phyloP scores from a whole-genome alignment of 2,329 filamentous ascomycete species.

The Sodiomyces alkalinus region DNA sequence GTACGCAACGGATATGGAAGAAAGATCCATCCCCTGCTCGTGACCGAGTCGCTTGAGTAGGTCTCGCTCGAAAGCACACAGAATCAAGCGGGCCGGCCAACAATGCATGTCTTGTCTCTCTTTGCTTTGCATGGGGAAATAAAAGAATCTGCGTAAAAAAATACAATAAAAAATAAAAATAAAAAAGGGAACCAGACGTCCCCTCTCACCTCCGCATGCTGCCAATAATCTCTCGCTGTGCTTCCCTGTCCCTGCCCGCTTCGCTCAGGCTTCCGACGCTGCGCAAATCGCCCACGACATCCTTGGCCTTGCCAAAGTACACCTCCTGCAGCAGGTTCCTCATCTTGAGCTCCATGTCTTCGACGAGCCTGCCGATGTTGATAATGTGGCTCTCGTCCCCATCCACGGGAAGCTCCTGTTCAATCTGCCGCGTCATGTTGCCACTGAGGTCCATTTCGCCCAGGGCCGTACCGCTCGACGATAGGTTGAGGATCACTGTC shows the following conservation, averaged over 20 bases:
- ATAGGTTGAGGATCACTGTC: slow-evolving; percentile 84
- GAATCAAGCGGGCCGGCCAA: too few relatives aligned
- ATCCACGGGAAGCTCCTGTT: slow-evolving; percentile 79
- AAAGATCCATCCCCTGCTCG: too few relatives aligned
- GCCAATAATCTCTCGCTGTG: slow-evolving; percentile 77
- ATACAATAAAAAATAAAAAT: too few relatives aligned
- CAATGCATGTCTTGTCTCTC: not conserved
- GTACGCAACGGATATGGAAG: too few relatives aligned
- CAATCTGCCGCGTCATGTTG: slow-evolving; percentile 95
- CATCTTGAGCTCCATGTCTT: slow-evolving; percentile 99
- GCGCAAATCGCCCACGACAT: slow-evolving; percentile 88
- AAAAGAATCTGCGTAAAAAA: too few relatives aligned
- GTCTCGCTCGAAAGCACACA: too few relatives aligned
- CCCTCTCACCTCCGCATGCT: slow-evolving; percentile 33
- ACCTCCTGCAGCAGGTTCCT: slow-evolving; percentile 95
- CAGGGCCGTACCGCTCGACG: slow-evolving; percentile 41
- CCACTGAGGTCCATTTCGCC: slow-evolving; percentile 86
- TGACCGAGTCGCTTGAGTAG: too few relatives aligned
- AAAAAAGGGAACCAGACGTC: not conserved
- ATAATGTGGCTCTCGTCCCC: slow-evolving; percentile 87
- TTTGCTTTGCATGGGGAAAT: too few relatives aligned
- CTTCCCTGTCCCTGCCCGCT: slow-evolving; percentile 65
- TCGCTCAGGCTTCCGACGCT: slow-evolving; percentile 77
- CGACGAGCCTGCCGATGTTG: slow-evolving; percentile 85
- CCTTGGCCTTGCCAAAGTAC: slow-evolving; percentile 98